These are phyloP conservation scores for Coemansia guatemalensis DNA, from an alignment of 192 early-diverging fungal species.

Conservation along the genomic window DNA sequence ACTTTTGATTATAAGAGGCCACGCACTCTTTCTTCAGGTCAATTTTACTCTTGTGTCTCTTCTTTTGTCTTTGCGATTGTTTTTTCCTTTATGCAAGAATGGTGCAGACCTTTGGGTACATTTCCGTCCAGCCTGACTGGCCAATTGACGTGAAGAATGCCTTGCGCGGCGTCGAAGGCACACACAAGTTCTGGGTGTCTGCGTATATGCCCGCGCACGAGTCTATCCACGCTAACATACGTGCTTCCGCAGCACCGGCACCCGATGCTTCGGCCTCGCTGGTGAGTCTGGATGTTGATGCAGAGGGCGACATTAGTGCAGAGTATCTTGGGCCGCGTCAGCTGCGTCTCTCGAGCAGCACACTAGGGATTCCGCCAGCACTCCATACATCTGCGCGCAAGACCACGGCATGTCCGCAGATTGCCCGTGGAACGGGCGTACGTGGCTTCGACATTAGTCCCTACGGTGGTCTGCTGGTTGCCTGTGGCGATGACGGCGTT, in stretches of 20 bases:
- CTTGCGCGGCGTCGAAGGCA: constrained; percentile 15
- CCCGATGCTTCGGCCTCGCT: constrained; percentile 4
- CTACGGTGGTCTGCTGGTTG: constrained; percentile 38
- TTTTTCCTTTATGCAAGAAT: constrained; percentile 9
- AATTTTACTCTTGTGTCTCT: not conserved
- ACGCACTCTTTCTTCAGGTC: too few relatives aligned
- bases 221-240: constrained; percentile 38
- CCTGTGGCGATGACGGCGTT: constrained; percentile 37
- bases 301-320: constrained; percentile 7
- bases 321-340: constrained; percentile 26
- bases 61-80: constrained; percentile 2
- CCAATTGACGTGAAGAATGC: constrained; percentile 39
- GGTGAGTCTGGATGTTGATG: constrained; percentile 11
- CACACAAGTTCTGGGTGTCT: constrained; percentile 49
- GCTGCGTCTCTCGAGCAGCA: constrained; percentile 26
- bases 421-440: constrained; percentile 27
- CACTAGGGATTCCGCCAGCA: constrained; percentile 11
- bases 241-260: constrained; percentile 3
- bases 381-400: constrained; percentile 22
- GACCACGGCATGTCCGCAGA: constrained; percentile 29
- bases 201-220: constrained; percentile 25
- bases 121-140: constrained; percentile 56
- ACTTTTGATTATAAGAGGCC: not conserved
- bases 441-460: constrained; percentile 41
- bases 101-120: constrained; percentile 35